phyloP scores from a whole-genome alignment of 495 filamentous ascomycete species.

The Penicillium argentinense region DNA sequence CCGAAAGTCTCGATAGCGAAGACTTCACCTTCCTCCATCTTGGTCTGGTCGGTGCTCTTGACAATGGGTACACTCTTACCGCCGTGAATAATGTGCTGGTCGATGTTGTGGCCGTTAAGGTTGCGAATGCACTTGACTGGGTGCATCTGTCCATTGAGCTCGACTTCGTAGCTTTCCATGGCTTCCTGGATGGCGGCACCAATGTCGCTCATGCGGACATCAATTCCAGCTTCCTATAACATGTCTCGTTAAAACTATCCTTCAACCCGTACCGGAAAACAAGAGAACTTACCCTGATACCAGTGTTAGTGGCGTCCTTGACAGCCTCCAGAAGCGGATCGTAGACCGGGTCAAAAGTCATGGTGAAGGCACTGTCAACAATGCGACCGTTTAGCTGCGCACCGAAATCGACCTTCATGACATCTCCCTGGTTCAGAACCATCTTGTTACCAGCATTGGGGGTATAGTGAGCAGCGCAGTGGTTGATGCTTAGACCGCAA shows the following conservation, averaged over 20 bases:
- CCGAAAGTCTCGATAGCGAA: constrained; percentile 96
- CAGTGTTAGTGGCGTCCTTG: constrained; percentile 64
- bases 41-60: constrained; percentile 73
- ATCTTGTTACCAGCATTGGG: constrained; percentile 64
- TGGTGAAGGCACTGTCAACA: constrained; percentile 64
- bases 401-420: constrained; percentile 70
- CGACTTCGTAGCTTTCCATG: constrained; percentile 67
- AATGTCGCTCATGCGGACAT: constrained; percentile 61
- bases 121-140: constrained; percentile 86
- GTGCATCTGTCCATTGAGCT: constrained; percentile 67
- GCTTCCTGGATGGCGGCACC: constrained; percentile 63
- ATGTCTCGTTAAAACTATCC: constrained; percentile 20
- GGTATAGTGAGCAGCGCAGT: constrained; percentile 62
- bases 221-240: constrained; percentile 57
- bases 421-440: constrained; percentile 54
- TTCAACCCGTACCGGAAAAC: neutral
- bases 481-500: constrained; percentile 59
- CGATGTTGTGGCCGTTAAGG: constrained; percentile 86
- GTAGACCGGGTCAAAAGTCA: constrained; percentile 61
- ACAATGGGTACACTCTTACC: constrained; percentile 89
- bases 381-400: constrained; percentile 66
- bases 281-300: constrained; percentile 45
- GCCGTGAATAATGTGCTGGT: constrained; percentile 84
- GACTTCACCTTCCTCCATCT: constrained; percentile 93
- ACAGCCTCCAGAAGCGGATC: constrained; percentile 61